A percentile compares a stretch with the other conserved stretches of the same genome.
Conservation (phyloP, 1,284 basidiomycete species). For the Sporisorium reilianum region DNA sequence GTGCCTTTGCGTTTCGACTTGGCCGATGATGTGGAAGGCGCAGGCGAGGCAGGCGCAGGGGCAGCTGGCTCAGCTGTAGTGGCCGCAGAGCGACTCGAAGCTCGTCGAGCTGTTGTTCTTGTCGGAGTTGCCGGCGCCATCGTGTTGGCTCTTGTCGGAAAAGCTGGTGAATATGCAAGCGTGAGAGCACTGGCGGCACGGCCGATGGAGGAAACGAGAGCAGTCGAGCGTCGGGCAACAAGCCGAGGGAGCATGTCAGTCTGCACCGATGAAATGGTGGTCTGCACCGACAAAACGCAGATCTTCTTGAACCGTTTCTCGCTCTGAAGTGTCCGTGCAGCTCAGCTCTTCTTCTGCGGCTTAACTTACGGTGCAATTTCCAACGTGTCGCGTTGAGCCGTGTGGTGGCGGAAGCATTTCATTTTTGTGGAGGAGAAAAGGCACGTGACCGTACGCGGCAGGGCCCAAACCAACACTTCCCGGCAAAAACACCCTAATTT, state of each 20-base stretch:
- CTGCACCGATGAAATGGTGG: not conserved
- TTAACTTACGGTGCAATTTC: not conserved
- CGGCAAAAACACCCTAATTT: conserved; percentile 8
- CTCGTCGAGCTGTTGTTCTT: conserved; percentile 7
- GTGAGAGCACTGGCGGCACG: not conserved
- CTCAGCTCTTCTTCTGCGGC: conserved; percentile 9
- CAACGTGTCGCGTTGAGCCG: conserved; percentile 41
- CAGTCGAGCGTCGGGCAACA: not conserved
- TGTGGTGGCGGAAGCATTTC: conserved; percentile 6
- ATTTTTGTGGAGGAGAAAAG: conserved; percentile 16
- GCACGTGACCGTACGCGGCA: conserved; percentile 44
- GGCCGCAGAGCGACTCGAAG: conserved; percentile 17
- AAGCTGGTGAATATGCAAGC: not conserved
- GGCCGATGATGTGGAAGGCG: conserved; percentile 9
- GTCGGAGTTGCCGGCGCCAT: conserved; percentile 23
- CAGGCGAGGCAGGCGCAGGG: not conserved
- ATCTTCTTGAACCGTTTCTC: not conserved
- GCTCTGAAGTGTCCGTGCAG: not conserved
- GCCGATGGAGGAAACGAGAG: not conserved
- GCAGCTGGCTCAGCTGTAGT: not conserved
- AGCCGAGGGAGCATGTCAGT: not conserved
- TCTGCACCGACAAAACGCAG: too few species aligned
- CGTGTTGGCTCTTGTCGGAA: not conserved
- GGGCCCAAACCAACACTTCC: conserved; percentile 15
- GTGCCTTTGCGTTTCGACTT: conserved; percentile 35